Evolutionary conservation across 1,284 basidiomycete genomes (phyloP).

Genomic region (Chalciporus piperatoides): DNA sequence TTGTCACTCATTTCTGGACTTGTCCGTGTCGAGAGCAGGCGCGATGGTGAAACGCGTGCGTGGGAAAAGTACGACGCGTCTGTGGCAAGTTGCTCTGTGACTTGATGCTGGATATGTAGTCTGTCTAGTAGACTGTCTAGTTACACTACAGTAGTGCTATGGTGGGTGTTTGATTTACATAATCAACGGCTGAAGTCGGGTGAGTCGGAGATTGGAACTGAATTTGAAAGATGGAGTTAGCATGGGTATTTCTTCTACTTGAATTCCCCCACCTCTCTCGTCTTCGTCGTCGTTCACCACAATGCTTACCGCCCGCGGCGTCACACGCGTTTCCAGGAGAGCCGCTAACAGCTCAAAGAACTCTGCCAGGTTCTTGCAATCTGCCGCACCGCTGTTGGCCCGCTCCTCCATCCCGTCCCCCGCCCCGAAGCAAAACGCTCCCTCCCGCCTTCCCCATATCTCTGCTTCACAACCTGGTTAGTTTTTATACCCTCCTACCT

Average conservation of each 20-base stretch:
- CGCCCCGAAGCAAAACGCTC: slow-evolving; percentile 35
- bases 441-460: slow-evolving; percentile 34
- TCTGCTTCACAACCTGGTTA: slow-evolving; percentile 34
- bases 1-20: slow-evolving; percentile 8
- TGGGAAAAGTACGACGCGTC: slow-evolving; percentile 23
- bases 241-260: slow-evolving; percentile 34
- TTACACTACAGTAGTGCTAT: too few relatives aligned
- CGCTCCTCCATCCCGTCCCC: slow-evolving; percentile 42
- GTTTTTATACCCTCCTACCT: slow-evolving; percentile 39
- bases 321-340: slow-evolving; percentile 79
- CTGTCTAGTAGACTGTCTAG: too few relatives aligned
- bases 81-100: slow-evolving; percentile 3
- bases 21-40: slow-evolving; percentile 6
- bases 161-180: slow-evolving; percentile 20
- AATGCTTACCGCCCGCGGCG: slow-evolving; percentile 81
- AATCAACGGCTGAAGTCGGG: slow-evolving; percentile 32
- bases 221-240: slow-evolving; percentile 18
- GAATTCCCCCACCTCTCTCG: slow-evolving; percentile 14
- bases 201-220: slow-evolving; percentile 30
- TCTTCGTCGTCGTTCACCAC: slow-evolving; percentile 42
- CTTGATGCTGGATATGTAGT: too few relatives aligned
- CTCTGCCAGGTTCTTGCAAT: slow-evolving; percentile 74
- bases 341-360: slow-evolving; percentile 70
- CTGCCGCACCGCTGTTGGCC: slow-evolving; percentile 50
- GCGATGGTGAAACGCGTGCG: slow-evolving; percentile 5